Evolutionary conservation across 495 filamentous ascomycete species (phyloP).

Genomic region (Hypoxylon fragiforme): DNA sequence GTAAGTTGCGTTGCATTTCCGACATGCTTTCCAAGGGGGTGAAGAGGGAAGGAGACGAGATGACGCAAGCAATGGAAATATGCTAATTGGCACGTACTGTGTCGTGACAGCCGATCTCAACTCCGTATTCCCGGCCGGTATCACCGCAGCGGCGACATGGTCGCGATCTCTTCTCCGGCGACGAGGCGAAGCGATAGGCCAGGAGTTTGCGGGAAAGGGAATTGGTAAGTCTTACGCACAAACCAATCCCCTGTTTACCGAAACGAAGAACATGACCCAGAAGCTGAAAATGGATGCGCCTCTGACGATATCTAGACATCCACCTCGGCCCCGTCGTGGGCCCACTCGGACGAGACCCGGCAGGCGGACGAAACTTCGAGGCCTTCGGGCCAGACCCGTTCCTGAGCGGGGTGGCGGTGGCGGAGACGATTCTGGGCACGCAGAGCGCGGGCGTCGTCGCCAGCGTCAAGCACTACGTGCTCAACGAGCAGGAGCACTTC

Average conservation of each 20-base stretch:
- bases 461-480: conserved; percentile 62
- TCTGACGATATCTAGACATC: conserved; percentile 42
- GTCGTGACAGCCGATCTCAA: conserved; percentile 53
- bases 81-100: not conserved
- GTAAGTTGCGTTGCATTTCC: conserved; percentile 25
- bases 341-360: conserved; percentile 59
- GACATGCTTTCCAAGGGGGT: not conserved
- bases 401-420: conserved; percentile 58
- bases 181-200: conserved; percentile 59
- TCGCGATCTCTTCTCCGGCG: conserved; percentile 64
- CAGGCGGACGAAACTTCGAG: conserved; percentile 68
- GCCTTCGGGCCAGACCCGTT: conserved; percentile 67
- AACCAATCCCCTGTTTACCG: conserved; percentile 8
- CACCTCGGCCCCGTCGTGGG: conserved; percentile 58
- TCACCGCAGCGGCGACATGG: conserved; percentile 76
- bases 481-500: conserved; percentile 52
- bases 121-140: conserved; percentile 72
- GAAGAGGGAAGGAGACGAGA: not conserved
- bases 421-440: conserved; percentile 57
- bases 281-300: too few species aligned
- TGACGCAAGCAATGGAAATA: too few species aligned
- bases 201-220: conserved; percentile 66
- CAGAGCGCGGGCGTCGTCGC: conserved; percentile 62
- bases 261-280: not conserved
- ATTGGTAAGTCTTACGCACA: conserved; percentile 50